Evolutionary conservation across 495 filamentous ascomycete genomes (phyloP), one percentile per base, ranked within the genome.

Genomic region (Haplographium delicatum): DNA sequence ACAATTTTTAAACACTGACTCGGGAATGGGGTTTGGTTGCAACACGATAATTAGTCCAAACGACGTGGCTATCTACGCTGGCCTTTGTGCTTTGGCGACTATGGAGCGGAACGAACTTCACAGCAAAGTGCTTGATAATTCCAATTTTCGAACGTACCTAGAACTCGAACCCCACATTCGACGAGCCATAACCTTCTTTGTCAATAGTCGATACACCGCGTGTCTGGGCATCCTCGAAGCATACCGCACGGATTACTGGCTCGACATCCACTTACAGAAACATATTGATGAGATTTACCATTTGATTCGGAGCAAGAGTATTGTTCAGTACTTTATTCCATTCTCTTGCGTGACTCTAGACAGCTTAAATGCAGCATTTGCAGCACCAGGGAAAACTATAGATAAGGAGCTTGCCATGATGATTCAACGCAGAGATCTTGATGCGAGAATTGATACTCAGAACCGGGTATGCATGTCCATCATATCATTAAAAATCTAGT

Each of bases 131-230:
- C 79, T 98, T 0, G 89, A 91, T 15, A 91, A 87, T 56, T 67
- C 68, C 22, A 68, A 72, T 26, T 98, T 98, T 73, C 82, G 94
- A 38, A 80, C 75, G 40, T 96, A 89, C 66, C 79, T 98, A 2
- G 91, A 98, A 64, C 76, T 91, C 1, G 93, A 96, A 62, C 91
- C 94, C 1, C 91, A 97, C 58, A 86, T 98, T 53, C 86, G 94
- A 42, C 87, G 89, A 16, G 94, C 93, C 20, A 85, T 98, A 46
- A 72, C 79, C 1, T 84, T 85, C 70, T 97, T 97, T 66, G 85
- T 88, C 56, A 87, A 82, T 47, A 86, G 86, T 31, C 85, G 95
- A 56, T 98, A 95, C 68, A 81, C 86, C 2, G 73, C 80, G 4
- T 96, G 91, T 55, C 75, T 98, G 22, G 73, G 79, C 39, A 88